These are phyloP conservation scores for Schwanniomyces polymorphus DNA, from an alignment of 805 yeast species.

Conservation along the genomic window DNA sequence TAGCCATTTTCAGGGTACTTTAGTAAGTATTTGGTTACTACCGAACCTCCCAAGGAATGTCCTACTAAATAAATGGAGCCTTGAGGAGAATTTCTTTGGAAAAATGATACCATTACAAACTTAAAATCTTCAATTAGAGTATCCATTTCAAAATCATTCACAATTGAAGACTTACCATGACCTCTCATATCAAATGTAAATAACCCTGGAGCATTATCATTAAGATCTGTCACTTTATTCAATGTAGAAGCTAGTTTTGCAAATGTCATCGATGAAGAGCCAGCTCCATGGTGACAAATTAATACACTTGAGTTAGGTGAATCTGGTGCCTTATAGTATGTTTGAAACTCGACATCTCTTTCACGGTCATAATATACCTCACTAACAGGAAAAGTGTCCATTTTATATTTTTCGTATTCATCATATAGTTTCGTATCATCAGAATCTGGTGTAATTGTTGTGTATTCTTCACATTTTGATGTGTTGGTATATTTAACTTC, in stretches of 20 bases:
- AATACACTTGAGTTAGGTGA: slow-evolving; percentile 51
- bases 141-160: slow-evolving; percentile 42
- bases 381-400: slow-evolving; percentile 14
- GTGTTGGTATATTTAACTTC: background rate
- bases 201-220: slow-evolving; percentile 47
- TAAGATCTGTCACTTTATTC: slow-evolving; percentile 8
- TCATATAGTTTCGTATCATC: background rate
- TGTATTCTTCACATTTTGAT: background rate
- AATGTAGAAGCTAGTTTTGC: slow-evolving; percentile 45
- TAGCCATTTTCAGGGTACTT: slow-evolving; percentile 13
- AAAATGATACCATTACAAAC: slow-evolving; percentile 44
- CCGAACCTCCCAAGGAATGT: slow-evolving; percentile 92
- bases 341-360: slow-evolving; percentile 25
- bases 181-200: slow-evolving; percentile 82
- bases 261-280: slow-evolving; percentile 82
- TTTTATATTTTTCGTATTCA: slow-evolving; percentile 8
- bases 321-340: slow-evolving; percentile 58
- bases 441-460: background rate
- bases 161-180: slow-evolving; percentile 55
- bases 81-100: slow-evolving; percentile 8
- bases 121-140: slow-evolving; percentile 60
- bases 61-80: slow-evolving; percentile 65
- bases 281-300: slow-evolving; percentile 92
- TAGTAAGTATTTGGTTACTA: slow-evolving; percentile 55
- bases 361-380: slow-evolving; percentile 15